Evolutionary conservation across 2,329 filamentous ascomycete genomes (phyloP).

Genomic region (Clonostachys rhizophaga): DNA sequence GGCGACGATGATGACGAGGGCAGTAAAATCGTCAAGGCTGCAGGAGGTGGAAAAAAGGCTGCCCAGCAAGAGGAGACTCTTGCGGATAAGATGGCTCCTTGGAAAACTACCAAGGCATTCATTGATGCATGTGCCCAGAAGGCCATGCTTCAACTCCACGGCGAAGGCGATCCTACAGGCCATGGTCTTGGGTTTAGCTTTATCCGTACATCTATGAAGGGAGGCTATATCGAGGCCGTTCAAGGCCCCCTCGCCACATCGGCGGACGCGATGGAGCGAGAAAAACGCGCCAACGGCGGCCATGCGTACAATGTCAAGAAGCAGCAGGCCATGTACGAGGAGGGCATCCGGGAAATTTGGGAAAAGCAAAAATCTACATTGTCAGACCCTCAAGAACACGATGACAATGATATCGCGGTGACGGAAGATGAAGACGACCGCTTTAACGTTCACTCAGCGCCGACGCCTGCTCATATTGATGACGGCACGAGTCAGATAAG

Average conservation of each 20-base stretch:
- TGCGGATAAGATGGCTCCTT: constrained; percentile 87
- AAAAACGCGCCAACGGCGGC: constrained; percentile 83
- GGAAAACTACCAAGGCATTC: constrained; percentile 96
- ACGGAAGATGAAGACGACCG: constrained; percentile 60
- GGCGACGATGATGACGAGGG: constrained; percentile 40
- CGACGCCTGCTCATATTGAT: constrained; percentile 63
- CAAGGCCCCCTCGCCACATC: constrained; percentile 60
- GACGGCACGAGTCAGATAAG: constrained; percentile 80
- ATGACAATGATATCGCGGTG: constrained; percentile 54
- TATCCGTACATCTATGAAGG: constrained; percentile 98
- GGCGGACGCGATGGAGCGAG: constrained; percentile 82
- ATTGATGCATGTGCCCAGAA: constrained; percentile 90
- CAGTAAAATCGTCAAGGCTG: constrained; percentile 16
- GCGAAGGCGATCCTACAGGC: constrained; percentile 90
- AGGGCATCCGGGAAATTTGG: constrained; percentile 91
- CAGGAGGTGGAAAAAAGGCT: constrained; percentile 34
- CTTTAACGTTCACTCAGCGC: constrained; percentile 68
- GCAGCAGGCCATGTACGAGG: constrained; percentile 88
- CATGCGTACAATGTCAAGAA: constrained; percentile 97
- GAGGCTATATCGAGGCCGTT: constrained; percentile 82
- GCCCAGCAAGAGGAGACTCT: constrained; percentile 64
- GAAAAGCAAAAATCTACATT: constrained; percentile 78
- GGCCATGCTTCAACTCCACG: constrained; percentile 93
- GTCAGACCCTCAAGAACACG: constrained; percentile 65
- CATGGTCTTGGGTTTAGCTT: constrained; percentile 95